These are phyloP conservation scores for Naganishia cerealis DNA, from an alignment of 1,284 basidiomycete genomes.

Conservation along the genomic window DNA sequence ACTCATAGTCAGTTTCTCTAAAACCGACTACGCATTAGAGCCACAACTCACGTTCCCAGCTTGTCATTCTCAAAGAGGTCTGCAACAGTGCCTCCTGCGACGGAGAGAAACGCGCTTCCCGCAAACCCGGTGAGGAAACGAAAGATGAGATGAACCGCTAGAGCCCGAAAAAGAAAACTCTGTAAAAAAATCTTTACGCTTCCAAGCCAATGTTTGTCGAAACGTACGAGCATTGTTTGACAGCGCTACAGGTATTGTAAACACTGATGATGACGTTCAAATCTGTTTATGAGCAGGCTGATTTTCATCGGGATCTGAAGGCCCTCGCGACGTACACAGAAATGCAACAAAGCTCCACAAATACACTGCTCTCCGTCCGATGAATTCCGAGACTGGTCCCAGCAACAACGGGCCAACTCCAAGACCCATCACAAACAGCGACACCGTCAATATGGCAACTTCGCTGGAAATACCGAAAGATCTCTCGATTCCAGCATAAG, in stretches of 20 bases:
- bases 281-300: conserved; percentile 44
- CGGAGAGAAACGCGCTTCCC: conserved; percentile 72
- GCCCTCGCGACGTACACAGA: conserved; percentile 37
- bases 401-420: conserved; percentile 60
- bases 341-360: conserved; percentile 42
- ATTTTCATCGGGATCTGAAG: background rate
- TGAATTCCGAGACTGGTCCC: conserved; percentile 62
- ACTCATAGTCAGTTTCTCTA: background rate
- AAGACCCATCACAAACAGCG: conserved; percentile 64
- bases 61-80: conserved; percentile 68
- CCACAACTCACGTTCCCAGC: conserved; percentile 63
- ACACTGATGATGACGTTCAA: conserved; percentile 40
- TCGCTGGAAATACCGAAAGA: conserved; percentile 65
- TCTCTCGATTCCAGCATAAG: conserved; percentile 63
- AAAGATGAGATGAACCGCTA: conserved; percentile 64
- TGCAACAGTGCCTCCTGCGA: conserved; percentile 74
- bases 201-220: conserved; percentile 36
- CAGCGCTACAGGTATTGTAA: conserved; percentile 69
- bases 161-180: conserved; percentile 20
- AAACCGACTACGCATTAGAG: background rate
- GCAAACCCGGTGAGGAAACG: conserved; percentile 68
- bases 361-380: conserved; percentile 55
- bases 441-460: conserved; percentile 71
- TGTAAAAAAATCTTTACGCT: conserved; percentile 16
- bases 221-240: conserved; percentile 61